Base-by-base conservation (phyloP, 441 rosid species). In the Cnidoscolus chayamansa region DNA sequence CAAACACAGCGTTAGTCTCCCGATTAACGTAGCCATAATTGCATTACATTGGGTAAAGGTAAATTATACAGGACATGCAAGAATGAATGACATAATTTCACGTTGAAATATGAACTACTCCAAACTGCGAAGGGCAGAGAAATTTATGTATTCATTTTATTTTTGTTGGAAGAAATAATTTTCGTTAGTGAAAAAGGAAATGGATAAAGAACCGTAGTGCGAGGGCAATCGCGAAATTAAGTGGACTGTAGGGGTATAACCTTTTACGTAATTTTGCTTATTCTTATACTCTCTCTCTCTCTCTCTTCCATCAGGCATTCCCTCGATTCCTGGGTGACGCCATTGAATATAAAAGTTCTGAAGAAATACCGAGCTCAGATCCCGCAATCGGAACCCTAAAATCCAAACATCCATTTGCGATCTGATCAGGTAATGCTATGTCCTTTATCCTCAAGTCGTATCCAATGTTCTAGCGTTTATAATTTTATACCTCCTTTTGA, bases 341-440 rank as follows among this genome's bases (percentile, higher is more conserved):
- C 77, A 74, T 78, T 59, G 68, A 50, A 64, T 59, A 12, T 37
- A 49, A 19, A 51, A 72, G 31, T 12, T 37, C 58, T 56, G 66
- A 30, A 13, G 5, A 64, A 49, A 51, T 11, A 17, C 63, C 45
- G 10, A 73, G 67, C 64, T 51, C 77, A 70, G 81, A 71, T 73
- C 70, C 74, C 53, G 69, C 64, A 50, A 60, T 65, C 40, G 72
- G 8, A 61, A 62, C 48, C 73, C 67, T 60, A 19, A 10, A 71
- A 64, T 60, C 57, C 58, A 13, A 70, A 61, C 78, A 73, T 71
- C 57, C 10, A 65, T 47, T 63, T 40, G 50, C 49, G 79, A 81
- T 81, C 78, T 47, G 67, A 77, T 79, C 80, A 75, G 80, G 84
- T 79, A 65, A n/a, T 60, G 0, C 63, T 30, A 2, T 12, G 58